Percentiles rank a stretch among this genome's conserved stretches.
phyloP scores from a whole-genome alignment of 2,329 filamentous ascomycete genomes.

The Pseudocercospora cruenta region DNA sequence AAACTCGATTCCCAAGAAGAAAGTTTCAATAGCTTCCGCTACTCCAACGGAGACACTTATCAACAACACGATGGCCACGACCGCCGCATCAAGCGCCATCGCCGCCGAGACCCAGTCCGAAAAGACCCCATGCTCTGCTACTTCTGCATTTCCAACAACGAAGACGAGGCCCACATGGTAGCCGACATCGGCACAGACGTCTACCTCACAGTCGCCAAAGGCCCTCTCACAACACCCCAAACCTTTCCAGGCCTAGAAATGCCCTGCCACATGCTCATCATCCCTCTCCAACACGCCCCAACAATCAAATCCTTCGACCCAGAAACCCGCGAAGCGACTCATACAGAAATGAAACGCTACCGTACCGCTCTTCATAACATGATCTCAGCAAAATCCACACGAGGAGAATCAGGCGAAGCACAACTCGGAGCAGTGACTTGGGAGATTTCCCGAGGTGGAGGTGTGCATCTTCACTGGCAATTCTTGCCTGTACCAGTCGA shows the following conservation, averaged over 20 bases:
- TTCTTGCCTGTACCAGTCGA: constrained; percentile 75
- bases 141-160: constrained; percentile 90
- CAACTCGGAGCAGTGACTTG: constrained; percentile 83
- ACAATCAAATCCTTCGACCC: constrained; percentile 71
- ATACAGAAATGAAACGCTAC: constrained; percentile 82
- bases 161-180: constrained; percentile 83
- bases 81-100: constrained; percentile 23
- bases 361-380: constrained; percentile 77
- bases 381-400: constrained; percentile 53
- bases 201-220: constrained; percentile 91
- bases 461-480: constrained; percentile 94
- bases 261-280: constrained; percentile 86
- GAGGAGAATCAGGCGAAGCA: constrained; percentile 46
- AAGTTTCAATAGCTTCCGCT: constrained; percentile 49
- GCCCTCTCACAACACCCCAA: constrained; percentile 72
- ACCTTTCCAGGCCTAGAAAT: constrained; percentile 76
- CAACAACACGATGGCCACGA: constrained; percentile 35
- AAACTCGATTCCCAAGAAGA: constrained; percentile 39
- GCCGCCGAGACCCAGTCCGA: constrained; percentile 8
- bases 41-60: constrained; percentile 51
- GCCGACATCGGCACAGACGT: constrained; percentile 84
- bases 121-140: constrained; percentile 72
- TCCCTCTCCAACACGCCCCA: constrained; percentile 80
- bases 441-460: constrained; percentile 81
- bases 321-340: constrained; percentile 59